Evolutionary conservation across 345 rosid genomes (phyloP).

Genomic region (Erucastrum elatum): DNA sequence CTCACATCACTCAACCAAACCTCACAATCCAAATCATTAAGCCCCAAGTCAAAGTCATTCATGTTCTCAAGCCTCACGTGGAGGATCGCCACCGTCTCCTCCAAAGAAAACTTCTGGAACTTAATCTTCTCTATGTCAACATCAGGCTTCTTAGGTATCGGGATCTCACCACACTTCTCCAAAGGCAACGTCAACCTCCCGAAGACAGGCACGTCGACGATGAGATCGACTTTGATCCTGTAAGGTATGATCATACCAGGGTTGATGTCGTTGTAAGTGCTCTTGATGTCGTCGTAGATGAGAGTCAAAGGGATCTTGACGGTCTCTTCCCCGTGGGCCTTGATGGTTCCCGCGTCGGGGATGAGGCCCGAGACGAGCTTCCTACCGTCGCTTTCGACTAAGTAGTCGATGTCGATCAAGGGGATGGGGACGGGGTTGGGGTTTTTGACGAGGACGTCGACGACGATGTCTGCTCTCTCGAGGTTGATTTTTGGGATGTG

Average conservation of each 20-base stretch:
- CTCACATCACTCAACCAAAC: conserved; percentile 72
- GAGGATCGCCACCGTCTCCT: conserved; percentile 83
- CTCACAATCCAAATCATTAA: conserved; percentile 78
- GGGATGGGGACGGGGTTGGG: conserved; percentile 96
- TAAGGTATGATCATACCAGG: conserved; percentile 93
- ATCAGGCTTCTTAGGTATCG: conserved; percentile 93
- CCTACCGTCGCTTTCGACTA: conserved; percentile 87
- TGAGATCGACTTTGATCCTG: conserved; percentile 75
- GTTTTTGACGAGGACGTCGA: conserved; percentile 84
- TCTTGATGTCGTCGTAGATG: conserved; percentile 83
- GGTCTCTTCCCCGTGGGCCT: conserved; percentile 91
- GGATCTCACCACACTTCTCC: conserved; percentile 93
- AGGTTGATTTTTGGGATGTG: conserved; percentile 83
- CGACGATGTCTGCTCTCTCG: conserved; percentile 72
- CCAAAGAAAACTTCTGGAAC: conserved; percentile 77
- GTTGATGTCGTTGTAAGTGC: conserved; percentile 72
- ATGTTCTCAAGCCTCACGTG: conserved; percentile 79
- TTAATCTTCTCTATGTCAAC: conserved; percentile 77
- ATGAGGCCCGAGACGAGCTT: conserved; percentile 85
- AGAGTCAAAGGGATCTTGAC: conserved; percentile 79
- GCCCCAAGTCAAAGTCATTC: conserved; percentile 92
- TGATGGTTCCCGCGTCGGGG: conserved; percentile 91
- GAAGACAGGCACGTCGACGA: conserved; percentile 82
- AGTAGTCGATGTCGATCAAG: conserved; percentile 74
- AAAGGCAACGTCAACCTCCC: conserved; percentile 88